Evolutionary conservation across 805 yeast genomes (phyloP).

Genomic region (Lipomyces yamadae): DNA sequence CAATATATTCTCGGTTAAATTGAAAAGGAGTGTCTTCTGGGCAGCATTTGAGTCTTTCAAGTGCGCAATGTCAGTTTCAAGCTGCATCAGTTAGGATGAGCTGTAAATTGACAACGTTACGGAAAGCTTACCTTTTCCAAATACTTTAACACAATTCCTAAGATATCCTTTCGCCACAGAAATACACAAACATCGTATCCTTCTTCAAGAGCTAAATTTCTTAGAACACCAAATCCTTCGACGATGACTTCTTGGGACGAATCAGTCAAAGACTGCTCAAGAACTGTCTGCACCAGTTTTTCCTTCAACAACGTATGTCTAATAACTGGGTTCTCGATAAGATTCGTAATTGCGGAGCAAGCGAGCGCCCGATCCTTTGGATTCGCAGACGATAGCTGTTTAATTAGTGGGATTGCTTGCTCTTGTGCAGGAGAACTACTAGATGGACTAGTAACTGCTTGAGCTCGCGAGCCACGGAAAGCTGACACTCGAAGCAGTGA

Average conservation of each 20-base stretch:
- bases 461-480: conserved; percentile 9
- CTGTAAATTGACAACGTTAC: conserved; percentile 5
- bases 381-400: conserved; percentile 62
- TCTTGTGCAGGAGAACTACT: conserved; percentile 56
- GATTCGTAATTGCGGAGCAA: conserved; percentile 64
- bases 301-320: conserved; percentile 72
- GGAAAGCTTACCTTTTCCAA: conserved; percentile 24
- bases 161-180: conserved; percentile 78
- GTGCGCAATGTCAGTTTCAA: background rate
- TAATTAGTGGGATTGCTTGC: conserved; percentile 69
- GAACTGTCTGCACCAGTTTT: conserved; percentile 63
- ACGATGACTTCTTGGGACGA: conserved; percentile 74
- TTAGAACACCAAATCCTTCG: conserved; percentile 77
- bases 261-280: conserved; percentile 71
- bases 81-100: background rate
- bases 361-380: conserved; percentile 81
- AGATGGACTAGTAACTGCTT: background rate
- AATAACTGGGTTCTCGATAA: conserved; percentile 66
- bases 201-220: conserved; percentile 82
- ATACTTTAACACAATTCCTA: conserved; percentile 53
- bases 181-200: conserved; percentile 80
- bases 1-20: conserved; percentile 72
- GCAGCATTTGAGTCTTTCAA: conserved; percentile 37
- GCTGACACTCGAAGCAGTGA: conserved; percentile 15
- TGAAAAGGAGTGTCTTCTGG: conserved; percentile 59